Evolutionary conservation across 257 asterid species (phyloP).

Genomic region (Sherardia arvensis): DNA sequence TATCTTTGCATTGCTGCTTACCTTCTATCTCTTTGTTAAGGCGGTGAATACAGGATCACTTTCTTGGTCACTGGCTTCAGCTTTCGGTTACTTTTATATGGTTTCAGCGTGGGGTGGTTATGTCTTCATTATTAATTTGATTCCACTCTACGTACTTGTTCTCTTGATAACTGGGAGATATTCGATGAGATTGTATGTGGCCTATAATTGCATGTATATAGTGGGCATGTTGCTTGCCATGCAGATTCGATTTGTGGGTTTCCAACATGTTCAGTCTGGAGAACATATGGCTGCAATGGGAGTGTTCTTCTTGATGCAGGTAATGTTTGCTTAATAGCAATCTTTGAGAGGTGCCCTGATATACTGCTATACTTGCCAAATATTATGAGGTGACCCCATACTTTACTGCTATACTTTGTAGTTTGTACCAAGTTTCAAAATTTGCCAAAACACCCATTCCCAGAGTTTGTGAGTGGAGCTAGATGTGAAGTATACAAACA

Average conservation of each 20-base stretch:
- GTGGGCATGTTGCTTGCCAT: conserved; percentile 92
- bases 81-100: conserved; percentile 95
- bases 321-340: conserved; percentile 18
- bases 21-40: conserved; percentile 93
- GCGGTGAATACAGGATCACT: conserved; percentile 99
- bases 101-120: conserved; percentile 99
- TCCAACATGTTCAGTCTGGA: conserved; percentile 98
- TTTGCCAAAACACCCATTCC: background rate
- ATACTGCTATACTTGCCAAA: background rate
- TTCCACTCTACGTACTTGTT: conserved; percentile 88
- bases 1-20: conserved; percentile 85
- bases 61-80: conserved; percentile 95
- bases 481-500: background rate
- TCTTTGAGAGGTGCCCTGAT: too few species aligned
- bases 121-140: conserved; percentile 88
- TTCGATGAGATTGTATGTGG: conserved; percentile 94
- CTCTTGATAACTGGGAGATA: conserved; percentile 87
- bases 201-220: conserved; percentile 87
- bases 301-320: conserved; percentile 97
- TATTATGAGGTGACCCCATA: too few species aligned
- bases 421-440: background rate
- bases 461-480: background rate
- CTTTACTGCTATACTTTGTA: background rate
- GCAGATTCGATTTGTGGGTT: conserved; percentile 98
- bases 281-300: conserved; percentile 99